Base-by-base conservation (phyloP, 352 stramenopile species). In the Phytophthora litchii region DNA sequence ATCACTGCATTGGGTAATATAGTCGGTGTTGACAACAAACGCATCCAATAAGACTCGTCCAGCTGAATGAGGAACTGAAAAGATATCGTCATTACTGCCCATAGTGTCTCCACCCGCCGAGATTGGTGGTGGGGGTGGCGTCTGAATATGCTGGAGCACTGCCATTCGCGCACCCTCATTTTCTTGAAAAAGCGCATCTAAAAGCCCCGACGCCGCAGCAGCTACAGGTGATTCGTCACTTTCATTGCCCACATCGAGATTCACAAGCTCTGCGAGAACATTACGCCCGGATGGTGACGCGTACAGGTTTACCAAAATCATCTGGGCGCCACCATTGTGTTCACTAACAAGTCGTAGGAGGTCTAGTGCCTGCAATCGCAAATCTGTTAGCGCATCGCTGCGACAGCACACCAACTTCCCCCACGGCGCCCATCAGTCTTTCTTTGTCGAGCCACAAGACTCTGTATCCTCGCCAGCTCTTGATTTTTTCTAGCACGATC, bases 81-180 rank as follows among this genome's bases (percentile, higher is more conserved):
- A 40, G 7, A 42, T 11, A 35, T 72, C 37, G 11, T 72, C 60
- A 6, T 56, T 64, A 42, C 64, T 36, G 4, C 45, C 44, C 11
- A 61, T 54, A 10, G 3, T 36, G 21, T 67, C 27, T 40, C 41
- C 36, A 4, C 16, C 49, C 12, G 23, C 32, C 12, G 46, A 54
- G 6, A 52, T 46, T 16, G 60, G 47, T 0, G 69, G 69, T 16
- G 79, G 79, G 5, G 83, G 76, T 8, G 76, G 55, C 9, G 71
- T 64, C 74, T 81, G 56, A 70, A 78, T 67, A 38, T 91, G 76
- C 68, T 93, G 84, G 17, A 93, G 70, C 4, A 93, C 74, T 3
- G 78, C 69, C 76, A 91, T 90, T 34, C 78, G 76, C 0, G 79
- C 71, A 10, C 76, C 74, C 29, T 91, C 76, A 38, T 89, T 91